Conservation (phyloP, 1,284 basidiomycete genomes). For the Singerocomus rubriflavus region DNA sequence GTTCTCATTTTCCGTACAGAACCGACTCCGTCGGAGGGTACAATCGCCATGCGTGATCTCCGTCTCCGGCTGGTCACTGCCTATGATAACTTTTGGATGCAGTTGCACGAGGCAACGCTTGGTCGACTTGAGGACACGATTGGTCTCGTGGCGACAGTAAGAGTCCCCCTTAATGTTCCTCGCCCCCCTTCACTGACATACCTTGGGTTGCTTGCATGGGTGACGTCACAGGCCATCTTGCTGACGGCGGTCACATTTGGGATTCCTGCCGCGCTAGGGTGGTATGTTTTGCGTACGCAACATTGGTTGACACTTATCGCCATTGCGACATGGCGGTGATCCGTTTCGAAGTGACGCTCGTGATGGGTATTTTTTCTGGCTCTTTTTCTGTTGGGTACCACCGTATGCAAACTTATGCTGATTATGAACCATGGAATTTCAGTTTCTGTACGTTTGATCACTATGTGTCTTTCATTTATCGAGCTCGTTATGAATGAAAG, state of each 20-base stretch:
- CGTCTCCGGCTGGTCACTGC: constrained; percentile 25
- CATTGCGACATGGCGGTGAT: constrained; percentile 7
- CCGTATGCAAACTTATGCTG: constrained; percentile 12
- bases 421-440: background rate
- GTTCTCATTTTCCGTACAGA: constrained; percentile 12
- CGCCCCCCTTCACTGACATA: background rate
- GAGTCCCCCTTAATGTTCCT: background rate
- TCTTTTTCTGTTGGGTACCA: background rate
- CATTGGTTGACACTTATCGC: constrained; percentile 17
- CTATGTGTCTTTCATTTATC: background rate
- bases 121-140: constrained; percentile 24
- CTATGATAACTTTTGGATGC: constrained; percentile 13
- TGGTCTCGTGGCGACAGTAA: constrained; percentile 20
- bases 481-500: background rate
- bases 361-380: background rate
- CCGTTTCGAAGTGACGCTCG: background rate
- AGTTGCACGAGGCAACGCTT: constrained; percentile 25
- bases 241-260: constrained; percentile 21
- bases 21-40: constrained; percentile 27
- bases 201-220: background rate
- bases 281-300: constrained; percentile 17
- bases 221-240: constrained; percentile 8
- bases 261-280: constrained; percentile 16
- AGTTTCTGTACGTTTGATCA: background rate
- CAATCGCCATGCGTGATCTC: constrained; percentile 20